Base-by-base conservation (phyloP, 1,284 basidiomycete genomes). In the Cutaneotrichosporon sp. region DNA sequence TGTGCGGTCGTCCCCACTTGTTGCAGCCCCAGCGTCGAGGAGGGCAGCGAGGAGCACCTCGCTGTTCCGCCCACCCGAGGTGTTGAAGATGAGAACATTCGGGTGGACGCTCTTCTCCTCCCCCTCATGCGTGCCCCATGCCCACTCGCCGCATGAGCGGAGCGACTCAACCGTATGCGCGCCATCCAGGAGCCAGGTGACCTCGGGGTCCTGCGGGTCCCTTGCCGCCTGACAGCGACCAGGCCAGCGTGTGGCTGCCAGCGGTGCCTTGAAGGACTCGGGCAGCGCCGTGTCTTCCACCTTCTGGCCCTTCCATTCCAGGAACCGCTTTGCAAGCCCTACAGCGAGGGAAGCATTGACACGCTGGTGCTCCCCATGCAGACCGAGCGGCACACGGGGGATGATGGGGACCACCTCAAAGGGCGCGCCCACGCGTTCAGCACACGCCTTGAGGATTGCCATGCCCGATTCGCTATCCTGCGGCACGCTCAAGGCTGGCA, bases 151-250 rank as follows among this genome's bases (percentile, higher is more conserved):
- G 63, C 93, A 94, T 55, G 84, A 89, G 41, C 82, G 80, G 26
- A 99, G 78, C 65, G 90, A 96, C 70, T 98, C 96, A 12, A 82
- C 76, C 0, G 96, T 99, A 71, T 98, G 96, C 12, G 94, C 93
- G 1, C 96, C 96, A 70, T 98, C 96, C 22, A 98, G 78, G 71
- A 86, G 90, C 91, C 92, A 98, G 1, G 82, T 88, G 10, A 82
- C 77, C 5, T 65, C 3, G 69, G 35, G 47, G 78, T 66, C 20
- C 19, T 16, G 19, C 5, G 24, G 33, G 42, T 44, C 42, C 0
- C 8, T 10, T 12, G 29, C 42, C 14, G 46, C 31, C 74, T 99
- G 96, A 71, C 96, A 99, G 37, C 96, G 82, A n/a, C 96, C 96
- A 3, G 96, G 94, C 94, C 94, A 99, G 55, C 79, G 82, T 0